Conservation (phyloP, 2,329 filamentous ascomycete species). For the Colletotrichum agaves region DNA sequence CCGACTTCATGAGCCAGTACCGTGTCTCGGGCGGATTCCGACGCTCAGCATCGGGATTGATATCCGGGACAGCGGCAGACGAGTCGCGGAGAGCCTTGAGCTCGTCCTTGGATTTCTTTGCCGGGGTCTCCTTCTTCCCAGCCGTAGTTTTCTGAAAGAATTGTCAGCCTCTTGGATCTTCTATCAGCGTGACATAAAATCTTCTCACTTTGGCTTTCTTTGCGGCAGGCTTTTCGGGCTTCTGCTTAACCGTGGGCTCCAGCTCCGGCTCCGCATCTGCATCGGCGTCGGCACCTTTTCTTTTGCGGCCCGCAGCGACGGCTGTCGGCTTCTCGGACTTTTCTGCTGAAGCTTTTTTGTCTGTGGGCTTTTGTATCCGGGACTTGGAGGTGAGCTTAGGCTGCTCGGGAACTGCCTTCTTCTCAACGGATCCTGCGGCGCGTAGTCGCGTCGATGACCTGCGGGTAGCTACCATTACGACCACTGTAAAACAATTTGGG, state of each 20-base stretch:
- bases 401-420: not conserved
- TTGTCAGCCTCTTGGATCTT: not conserved
- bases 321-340: not conserved
- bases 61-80: slow-evolving; percentile 43
- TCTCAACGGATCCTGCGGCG: not conserved
- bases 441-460: slow-evolving; percentile 33
- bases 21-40: slow-evolving; percentile 50
- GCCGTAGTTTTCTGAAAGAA: not conserved
- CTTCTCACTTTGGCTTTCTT: slow-evolving; percentile 30
- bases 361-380: not conserved
- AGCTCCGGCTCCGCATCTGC: not conserved
- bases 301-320: not conserved
- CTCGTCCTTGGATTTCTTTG: slow-evolving; percentile 28
- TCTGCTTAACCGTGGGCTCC: not conserved
- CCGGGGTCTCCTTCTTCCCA: slow-evolving; percentile 14
- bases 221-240: slow-evolving; percentile 2
- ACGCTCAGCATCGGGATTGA: slow-evolving; percentile 50
- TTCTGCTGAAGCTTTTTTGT: not conserved
- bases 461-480: slow-evolving; percentile 22
- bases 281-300: slow-evolving; percentile 12
- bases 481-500: too few relatives aligned
- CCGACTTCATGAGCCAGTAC: slow-evolving; percentile 88
- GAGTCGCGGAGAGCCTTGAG: slow-evolving; percentile 32
- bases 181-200: too few relatives aligned
- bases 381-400: not conserved